Evolutionary conservation across 306 rosid genomes (phyloP).

Genomic region (Trifolium dubium): DNA sequence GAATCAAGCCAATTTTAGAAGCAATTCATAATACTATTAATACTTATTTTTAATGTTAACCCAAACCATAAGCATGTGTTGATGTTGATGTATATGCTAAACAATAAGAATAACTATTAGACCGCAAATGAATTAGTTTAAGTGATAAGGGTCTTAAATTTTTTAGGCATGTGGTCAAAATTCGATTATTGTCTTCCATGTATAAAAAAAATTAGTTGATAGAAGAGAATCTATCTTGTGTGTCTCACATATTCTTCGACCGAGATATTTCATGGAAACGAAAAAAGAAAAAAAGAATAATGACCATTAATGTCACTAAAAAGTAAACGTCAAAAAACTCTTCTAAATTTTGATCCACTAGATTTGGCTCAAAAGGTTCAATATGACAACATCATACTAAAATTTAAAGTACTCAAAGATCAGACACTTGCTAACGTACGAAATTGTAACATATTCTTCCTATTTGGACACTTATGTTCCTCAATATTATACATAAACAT

Average conservation of each 20-base stretch:
- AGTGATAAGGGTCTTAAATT: too few relatives aligned
- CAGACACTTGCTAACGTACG: constrained; percentile 48
- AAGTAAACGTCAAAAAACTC: constrained; percentile 41
- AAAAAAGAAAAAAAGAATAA: constrained; percentile 1
- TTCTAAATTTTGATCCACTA: constrained; percentile 41
- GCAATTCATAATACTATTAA: constrained; percentile 6
- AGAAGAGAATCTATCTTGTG: too few relatives aligned
- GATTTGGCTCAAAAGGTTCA: constrained; percentile 31
- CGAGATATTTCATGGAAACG: too few relatives aligned
- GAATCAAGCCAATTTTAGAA: constrained; percentile 38
- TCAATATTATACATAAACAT: constrained; percentile 39
- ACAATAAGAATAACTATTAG: constrained; percentile 26
- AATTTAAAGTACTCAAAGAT: constrained; percentile 1
- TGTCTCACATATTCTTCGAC: too few relatives aligned
- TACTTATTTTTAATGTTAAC: constrained; percentile 35
- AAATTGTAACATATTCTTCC: constrained; percentile 45
- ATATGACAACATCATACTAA: constrained; percentile 33
- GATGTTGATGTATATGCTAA: constrained; percentile 39
- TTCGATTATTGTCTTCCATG: too few relatives aligned
- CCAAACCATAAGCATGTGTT: constrained; percentile 39
- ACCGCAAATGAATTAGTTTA: too few relatives aligned
- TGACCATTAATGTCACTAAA: constrained; percentile 33
- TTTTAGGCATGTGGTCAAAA: too few relatives aligned
- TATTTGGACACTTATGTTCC: constrained; percentile 47
- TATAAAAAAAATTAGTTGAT: too few relatives aligned